Evolutionary conservation across 78 protist genomes (phyloP), one percentile per base, ranked within the genome.

Genomic region (Chrysochromulina tobinii): DNA sequence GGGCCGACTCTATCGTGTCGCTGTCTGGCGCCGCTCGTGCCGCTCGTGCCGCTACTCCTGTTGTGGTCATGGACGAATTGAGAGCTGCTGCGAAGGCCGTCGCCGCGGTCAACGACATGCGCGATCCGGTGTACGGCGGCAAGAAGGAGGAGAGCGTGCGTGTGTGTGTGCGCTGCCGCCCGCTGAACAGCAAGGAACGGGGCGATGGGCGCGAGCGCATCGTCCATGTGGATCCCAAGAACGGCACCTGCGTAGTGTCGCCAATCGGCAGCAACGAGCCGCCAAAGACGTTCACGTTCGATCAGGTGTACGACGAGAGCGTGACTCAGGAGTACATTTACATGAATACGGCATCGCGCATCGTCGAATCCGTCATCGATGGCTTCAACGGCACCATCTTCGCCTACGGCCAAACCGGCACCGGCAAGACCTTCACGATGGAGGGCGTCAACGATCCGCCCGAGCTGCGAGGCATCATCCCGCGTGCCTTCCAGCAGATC

Each of bases 81-180:
- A 38, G 38, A 38, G 38, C 38, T 38, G 38, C 38, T 38, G 38
- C 38, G 38, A 38, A 38, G 38, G 38, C 38, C 38, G 38, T 38
- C 38, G 38, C 38, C 38, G 38, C 38, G 38, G 38, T 38, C 38
- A 38, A 38, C 38, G 38, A 38, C 38, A 38, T 38, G 38, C 38
- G 38, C 38, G 38, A 38, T 38, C 38, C 38, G 38, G 38, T 38
- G 38, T 38, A 38, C 38, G 38, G 38, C 38, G 38, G 38, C 38
- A 59, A 59, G 64, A 81, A 59, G 66, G 27, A 79, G 68, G 86
- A 61, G 86, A 0, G 50, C 17, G 93, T 93, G n/a, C 25, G 67
- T 66, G 95, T 93, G 53, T 61, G 84, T 0, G 90, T 93, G 25
- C 87, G 95, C 0, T 77, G 90, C 89, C 50, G 95, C n/a, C 95